Evolutionary conservation across 2,329 filamentous ascomycete genomes (phyloP).

Genomic region (Colletotrichum camelliae): DNA sequence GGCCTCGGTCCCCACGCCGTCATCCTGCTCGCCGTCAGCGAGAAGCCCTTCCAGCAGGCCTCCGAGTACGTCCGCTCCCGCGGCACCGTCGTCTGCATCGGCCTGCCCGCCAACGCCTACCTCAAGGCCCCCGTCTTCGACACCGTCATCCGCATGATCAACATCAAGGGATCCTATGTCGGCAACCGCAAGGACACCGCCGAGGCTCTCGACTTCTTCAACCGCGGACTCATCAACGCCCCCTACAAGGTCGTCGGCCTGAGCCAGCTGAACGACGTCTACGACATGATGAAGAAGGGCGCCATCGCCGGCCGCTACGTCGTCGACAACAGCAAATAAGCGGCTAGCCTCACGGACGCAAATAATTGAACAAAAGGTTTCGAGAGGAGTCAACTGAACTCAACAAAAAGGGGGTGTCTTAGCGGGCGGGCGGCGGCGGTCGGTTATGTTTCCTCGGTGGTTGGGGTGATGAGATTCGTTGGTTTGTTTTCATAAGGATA

Average conservation of each 20-base stretch:
- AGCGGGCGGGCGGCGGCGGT: not conserved
- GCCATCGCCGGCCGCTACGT: constrained; percentile 82
- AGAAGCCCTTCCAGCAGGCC: constrained; percentile 96
- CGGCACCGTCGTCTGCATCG: constrained; percentile 87
- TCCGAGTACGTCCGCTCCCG: constrained; percentile 84
- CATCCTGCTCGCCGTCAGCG: constrained; percentile 82
- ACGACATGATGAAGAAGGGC: constrained; percentile 73
- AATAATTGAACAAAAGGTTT: not conserved
- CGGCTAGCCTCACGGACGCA: not conserved
- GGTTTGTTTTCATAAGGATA: not conserved
- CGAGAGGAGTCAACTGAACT: not conserved
- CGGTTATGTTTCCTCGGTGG: not conserved
- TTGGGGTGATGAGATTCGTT: not conserved
- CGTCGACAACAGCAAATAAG: constrained; percentile 72
- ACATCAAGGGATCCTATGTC: constrained; percentile 91
- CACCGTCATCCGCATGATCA: constrained; percentile 88
- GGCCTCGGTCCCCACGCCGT: constrained; percentile 88
- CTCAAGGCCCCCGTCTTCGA: constrained; percentile 88
- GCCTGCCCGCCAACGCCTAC: constrained; percentile 80
- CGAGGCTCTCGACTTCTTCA: constrained; percentile 91
- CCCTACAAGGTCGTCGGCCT: constrained; percentile 88
- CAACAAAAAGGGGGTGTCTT: not conserved
- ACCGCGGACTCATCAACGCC: constrained; percentile 81
- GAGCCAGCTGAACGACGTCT: constrained; percentile 81
- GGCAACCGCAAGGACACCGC: constrained; percentile 88